Base-by-base conservation (phyloP, 2,329 filamentous ascomycete species). In the Fusarium siculi region DNA sequence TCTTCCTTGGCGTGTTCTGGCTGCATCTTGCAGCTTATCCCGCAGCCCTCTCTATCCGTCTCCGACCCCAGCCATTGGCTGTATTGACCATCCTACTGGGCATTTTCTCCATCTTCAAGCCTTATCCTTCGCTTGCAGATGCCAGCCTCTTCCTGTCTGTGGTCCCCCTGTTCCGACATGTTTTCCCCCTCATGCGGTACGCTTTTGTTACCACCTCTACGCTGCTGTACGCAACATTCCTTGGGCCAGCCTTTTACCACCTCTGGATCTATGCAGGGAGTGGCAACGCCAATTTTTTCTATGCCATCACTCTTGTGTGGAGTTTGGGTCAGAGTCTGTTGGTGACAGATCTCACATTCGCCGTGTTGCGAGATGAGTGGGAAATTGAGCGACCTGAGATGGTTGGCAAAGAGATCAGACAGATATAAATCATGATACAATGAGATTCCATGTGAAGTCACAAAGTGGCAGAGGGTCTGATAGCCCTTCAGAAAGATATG, bases 211-310 rank as follows among this genome's bases (percentile, higher is more conserved):
- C 94, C 16, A 89, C 93, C 3, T 91, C 95, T 1, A 93, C 93
- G 4, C 87, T 99, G 43, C 85, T 98, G 15, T 99, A 99, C 81
- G 92, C 94, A 30, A 93, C 92, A 6, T 92, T 97, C 70, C 88
- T 99, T 1, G 96, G 96, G 0, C 96, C 96, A 3, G 95, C 95
- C 0, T 99, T 99, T 80, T 97, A 98, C 81, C 92, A 99, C 80
- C 86, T 99, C 9, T 99, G 96, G 96, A 96, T 99, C 65, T 99
- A 98, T 79, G 96, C 96, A 5, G 96, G 96, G 55, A 97, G 95
- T 63, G 96, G 96, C 34, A 99, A 99, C 78, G 96, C 96, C 66
- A 99, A 99, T 81, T 99, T 99, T 85, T 99, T 99, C 84, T 99
- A 99, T 80, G 96, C 96, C 74, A 98, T 99, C 77, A 99, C 96